Conservation (phyloP, 352 stramenopile genomes). For the Phytophthora kernoviae region DNA sequence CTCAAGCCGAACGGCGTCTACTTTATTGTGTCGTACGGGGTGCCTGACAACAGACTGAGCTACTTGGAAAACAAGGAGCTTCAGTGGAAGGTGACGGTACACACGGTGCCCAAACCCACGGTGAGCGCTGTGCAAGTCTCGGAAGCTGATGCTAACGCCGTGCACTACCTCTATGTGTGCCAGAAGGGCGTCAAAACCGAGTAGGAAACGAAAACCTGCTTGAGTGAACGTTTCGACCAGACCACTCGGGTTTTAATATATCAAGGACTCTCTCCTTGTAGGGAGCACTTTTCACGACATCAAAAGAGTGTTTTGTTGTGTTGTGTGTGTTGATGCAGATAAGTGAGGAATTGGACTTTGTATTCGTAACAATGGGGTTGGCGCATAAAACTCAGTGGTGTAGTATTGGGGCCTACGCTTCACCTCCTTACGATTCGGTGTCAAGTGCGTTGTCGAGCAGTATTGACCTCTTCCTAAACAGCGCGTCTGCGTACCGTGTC, state of each 20-base stretch:
- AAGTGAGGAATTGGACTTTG: not conserved
- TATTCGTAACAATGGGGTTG: too few relatives aligned
- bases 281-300: not conserved
- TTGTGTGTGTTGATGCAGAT: too few relatives aligned
- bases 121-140: slow-evolving; percentile 93
- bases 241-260: slow-evolving; percentile 14
- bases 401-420: not conserved
- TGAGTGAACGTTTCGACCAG: not conserved
- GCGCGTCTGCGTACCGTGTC: slow-evolving; percentile 32
- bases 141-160: slow-evolving; percentile 92
- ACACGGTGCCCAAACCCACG: slow-evolving; percentile 96
- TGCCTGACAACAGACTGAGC: slow-evolving; percentile 95
- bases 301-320: not conserved
- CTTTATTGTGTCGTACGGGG: slow-evolving; percentile 95
- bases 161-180: slow-evolving; percentile 98
- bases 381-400: too few relatives aligned
- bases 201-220: slow-evolving; percentile 8
- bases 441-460: not conserved
- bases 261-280: slow-evolving; percentile 1
- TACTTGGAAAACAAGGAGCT: slow-evolving; percentile 97
- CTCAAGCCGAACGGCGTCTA: slow-evolving; percentile 96
- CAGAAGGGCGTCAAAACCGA: slow-evolving; percentile 83
- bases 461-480: slow-evolving; percentile 18
- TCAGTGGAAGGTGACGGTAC: slow-evolving; percentile 93
- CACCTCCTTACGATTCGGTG: not conserved